Evolutionary conservation across 768 basidiomycete species (phyloP).

Genomic region (Psilocybe cubensis): DNA sequence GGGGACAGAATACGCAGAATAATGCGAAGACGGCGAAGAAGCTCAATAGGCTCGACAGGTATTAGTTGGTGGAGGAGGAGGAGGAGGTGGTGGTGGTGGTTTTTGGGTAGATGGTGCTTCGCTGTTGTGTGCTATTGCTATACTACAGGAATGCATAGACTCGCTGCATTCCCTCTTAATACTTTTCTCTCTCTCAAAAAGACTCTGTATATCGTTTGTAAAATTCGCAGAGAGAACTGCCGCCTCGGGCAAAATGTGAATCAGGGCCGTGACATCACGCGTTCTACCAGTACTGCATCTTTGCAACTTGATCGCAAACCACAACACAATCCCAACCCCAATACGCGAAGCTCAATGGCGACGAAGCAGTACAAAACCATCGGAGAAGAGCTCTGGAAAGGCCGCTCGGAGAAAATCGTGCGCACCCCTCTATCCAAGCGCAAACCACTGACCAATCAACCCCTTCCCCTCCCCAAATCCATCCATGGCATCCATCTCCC

Average conservation of each 20-base stretch:
- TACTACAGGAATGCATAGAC: not conserved
- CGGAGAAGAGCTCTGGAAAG: conserved; percentile 97
- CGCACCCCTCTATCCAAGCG: conserved; percentile 29
- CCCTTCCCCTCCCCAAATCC: too few species aligned
- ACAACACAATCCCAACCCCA: conserved; percentile 5
- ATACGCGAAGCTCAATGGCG: conserved; percentile 49
- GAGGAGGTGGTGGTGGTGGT: not conserved
- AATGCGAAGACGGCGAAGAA: conserved; percentile 92
- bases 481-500: too few species aligned
- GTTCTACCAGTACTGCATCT: conserved; percentile 13
- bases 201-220: not conserved
- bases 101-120: not conserved
- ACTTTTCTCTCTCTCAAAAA: not conserved
- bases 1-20: conserved; percentile 90
- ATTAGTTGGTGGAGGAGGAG: conserved; percentile 14
- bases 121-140: not conserved
- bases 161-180: not conserved
- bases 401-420: conserved; percentile 93
- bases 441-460: too few species aligned
- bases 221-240: not conserved
- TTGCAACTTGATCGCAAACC: conserved; percentile 4
- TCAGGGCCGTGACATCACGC: conserved; percentile 32
- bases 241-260: too few species aligned
- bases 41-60: conserved; percentile 84
- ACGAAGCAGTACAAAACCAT: conserved; percentile 86